Evolutionary conservation across 2,329 filamentous ascomycete genomes (phyloP).

Genomic region (Ceratocystis cacaofunesta): DNA sequence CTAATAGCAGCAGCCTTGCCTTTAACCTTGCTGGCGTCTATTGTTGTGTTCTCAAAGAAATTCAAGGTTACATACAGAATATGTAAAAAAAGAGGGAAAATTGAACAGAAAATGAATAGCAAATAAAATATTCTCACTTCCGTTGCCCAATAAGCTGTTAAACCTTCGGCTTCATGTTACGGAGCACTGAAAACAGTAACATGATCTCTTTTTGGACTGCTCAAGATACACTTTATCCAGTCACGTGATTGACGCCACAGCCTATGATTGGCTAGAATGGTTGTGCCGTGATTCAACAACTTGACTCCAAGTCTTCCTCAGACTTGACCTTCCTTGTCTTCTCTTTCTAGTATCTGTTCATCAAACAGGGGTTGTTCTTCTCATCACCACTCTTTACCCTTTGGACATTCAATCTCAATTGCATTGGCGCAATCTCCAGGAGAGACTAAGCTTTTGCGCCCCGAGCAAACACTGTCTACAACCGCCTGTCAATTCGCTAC

Average conservation of each 20-base stretch:
- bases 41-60: no score
- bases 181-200: neutral
- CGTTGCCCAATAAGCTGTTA: neutral
- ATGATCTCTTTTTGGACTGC: neutral
- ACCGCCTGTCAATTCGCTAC: neutral
- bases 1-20: no score
- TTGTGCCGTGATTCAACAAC: slow-evolving; percentile 8
- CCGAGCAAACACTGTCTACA: neutral
- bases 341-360: slow-evolving; percentile 5
- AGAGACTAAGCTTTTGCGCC: slow-evolving; percentile 12
- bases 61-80: no score
- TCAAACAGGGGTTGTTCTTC: slow-evolving; percentile 12
- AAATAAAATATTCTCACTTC: no score
- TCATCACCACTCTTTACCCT: neutral
- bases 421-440: slow-evolving; percentile 14
- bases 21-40: no score
- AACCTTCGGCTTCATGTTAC: neutral
- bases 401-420: slow-evolving; percentile 4
- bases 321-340: slow-evolving; percentile 3
- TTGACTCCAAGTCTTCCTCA: slow-evolving; percentile 4
- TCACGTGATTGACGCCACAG: neutral
- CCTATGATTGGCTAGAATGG: slow-evolving; percentile 9
- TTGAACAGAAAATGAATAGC: no score
- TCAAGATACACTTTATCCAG: neutral
- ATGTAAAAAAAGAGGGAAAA: no score